Evolutionary conservation across 768 basidiomycete species (phyloP), one percentile per base, ranked within the genome.

Genomic region (Naganishia vaughanmartiniae): DNA sequence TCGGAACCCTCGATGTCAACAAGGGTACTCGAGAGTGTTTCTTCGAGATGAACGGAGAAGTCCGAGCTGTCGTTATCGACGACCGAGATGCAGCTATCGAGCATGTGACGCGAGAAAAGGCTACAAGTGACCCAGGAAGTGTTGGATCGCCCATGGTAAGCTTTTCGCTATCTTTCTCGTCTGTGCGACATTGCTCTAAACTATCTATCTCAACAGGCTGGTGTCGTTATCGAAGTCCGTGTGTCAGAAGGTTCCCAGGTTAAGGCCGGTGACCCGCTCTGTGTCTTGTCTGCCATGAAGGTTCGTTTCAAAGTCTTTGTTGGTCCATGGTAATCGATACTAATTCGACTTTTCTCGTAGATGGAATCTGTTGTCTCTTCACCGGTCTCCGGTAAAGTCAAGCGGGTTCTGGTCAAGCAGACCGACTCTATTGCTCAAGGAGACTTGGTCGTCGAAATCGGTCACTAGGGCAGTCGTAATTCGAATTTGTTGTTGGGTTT

Each of bases 321-420:
- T n/a, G 30, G 7, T 2, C 2, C 51, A 28, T 36, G 42, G 4
- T 54, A 54, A 39, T 66, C 24, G 34, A 60, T n/a, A 53, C 72
- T 73, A 71, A 76, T 71, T 24, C 48, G 42, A 66, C 65, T 73
- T 57, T 73, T 76, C 28, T 73, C 75, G 75, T 77, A 94, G 93
- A 97, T 98, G 95, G 95, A 99, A 84, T 93, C 91, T 73, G 89
- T 91, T 73, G 93, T 98, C 55, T 95, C 93, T 34, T 90, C 93
- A 33, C 94, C 96, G 30, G 95, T 98, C 54, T 93, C 93, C 63
- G 96, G 96, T 54, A 92, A 93, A 81, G 86, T 98, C 83, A 93
- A 92, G 84, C 89, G 95, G 51, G 91, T 99, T 33, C 87, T 89
- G 65, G 92, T 97, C 65, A 87, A 88, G 73, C 90, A 93, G 87